Conservation (phyloP, 805 yeast genomes). For the Candida krabiensis region DNA sequence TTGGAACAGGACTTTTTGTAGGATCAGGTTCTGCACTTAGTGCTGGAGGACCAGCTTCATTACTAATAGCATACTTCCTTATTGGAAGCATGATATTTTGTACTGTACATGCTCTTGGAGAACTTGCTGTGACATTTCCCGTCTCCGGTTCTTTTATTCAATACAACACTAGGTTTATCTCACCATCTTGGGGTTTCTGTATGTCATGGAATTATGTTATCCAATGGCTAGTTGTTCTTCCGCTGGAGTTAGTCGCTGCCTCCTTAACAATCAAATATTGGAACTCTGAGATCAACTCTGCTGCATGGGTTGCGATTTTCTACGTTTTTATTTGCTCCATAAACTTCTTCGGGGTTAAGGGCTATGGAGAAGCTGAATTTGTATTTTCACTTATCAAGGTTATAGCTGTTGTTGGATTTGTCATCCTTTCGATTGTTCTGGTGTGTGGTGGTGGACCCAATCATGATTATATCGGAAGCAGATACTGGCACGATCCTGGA, state of each 20-base stretch:
- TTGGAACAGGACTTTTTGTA: slow-evolving; percentile 75
- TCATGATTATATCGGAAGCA: slow-evolving; percentile 54
- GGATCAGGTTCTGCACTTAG: slow-evolving; percentile 60
- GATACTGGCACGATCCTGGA: slow-evolving; percentile 58
- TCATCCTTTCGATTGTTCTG: slow-evolving; percentile 49
- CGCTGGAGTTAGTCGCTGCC: slow-evolving; percentile 50
- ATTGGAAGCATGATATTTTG: slow-evolving; percentile 55
- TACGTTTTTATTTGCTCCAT: slow-evolving; percentile 46
- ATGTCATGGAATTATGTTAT: slow-evolving; percentile 54
- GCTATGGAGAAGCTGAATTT: slow-evolving; percentile 65
- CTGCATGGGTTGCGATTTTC: slow-evolving; percentile 52
- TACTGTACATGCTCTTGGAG: slow-evolving; percentile 61
- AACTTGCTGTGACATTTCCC: slow-evolving; percentile 55
- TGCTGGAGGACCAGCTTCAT: slow-evolving; percentile 67
- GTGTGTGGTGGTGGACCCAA: slow-evolving; percentile 58
- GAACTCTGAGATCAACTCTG: slow-evolving; percentile 42
- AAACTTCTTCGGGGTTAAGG: slow-evolving; percentile 56
- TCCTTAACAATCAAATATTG: slow-evolving; percentile 46
- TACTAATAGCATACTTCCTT: slow-evolving; percentile 53
- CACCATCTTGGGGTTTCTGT: slow-evolving; percentile 55
- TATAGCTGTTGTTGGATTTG: slow-evolving; percentile 54
- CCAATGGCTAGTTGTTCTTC: slow-evolving; percentile 48
- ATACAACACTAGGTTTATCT: slow-evolving; percentile 54
- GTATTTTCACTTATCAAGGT: slow-evolving; percentile 50
- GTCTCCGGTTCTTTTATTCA: slow-evolving; percentile 58